A percentile compares a stretch with the other conserved stretches of the same genome.
Conservation (phyloP, 2,329 filamentous ascomycete genomes). For the Colletotrichum paranaense region DNA sequence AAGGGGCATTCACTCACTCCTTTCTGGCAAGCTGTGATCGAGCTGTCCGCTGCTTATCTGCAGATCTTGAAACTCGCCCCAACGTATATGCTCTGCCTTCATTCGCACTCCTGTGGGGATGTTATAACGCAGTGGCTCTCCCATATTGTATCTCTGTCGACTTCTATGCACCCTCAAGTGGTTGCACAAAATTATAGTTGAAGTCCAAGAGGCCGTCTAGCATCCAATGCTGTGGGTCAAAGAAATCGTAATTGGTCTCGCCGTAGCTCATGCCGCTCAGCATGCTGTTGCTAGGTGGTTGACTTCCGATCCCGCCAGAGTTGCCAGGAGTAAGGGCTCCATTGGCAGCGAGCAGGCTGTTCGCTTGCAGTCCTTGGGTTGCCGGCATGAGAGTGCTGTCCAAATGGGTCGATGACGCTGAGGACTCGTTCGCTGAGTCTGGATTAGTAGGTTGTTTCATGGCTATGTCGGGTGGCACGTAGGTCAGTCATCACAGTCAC, state of each 20-base stretch:
- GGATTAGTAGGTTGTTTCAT: slow-evolving; percentile 89
- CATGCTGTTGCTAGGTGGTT: slow-evolving; percentile 53
- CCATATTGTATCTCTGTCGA: not conserved
- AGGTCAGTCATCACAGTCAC: slow-evolving; percentile 40
- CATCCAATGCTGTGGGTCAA: slow-evolving; percentile 94
- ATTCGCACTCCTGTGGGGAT: not conserved
- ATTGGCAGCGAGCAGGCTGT: slow-evolving; percentile 59
- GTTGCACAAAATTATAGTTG: slow-evolving; percentile 72
- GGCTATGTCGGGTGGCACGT: slow-evolving; percentile 57
- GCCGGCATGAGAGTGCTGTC: slow-evolving; percentile 68
- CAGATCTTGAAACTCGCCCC: slow-evolving; percentile 23
- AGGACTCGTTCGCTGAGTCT: slow-evolving; percentile 80
- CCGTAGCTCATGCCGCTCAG: slow-evolving; percentile 67
- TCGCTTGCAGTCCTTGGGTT: slow-evolving; percentile 60
- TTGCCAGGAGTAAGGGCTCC: slow-evolving; percentile 65
- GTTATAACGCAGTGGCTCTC: not conserved
- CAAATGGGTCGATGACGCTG: slow-evolving; percentile 73
- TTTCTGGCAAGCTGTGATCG: slow-evolving; percentile 13
- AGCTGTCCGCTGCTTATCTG: not conserved
- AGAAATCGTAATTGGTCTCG: slow-evolving; percentile 84
- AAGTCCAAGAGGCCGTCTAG: slow-evolving; percentile 87
- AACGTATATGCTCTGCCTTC: not conserved
- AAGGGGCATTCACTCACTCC: slow-evolving; percentile 34
- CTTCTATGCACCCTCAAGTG: slow-evolving; percentile 63
- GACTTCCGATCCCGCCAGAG: slow-evolving; percentile 46